Evolutionary conservation across 352 stramenopile species (phyloP), one percentile per base, ranked within the genome.

Genomic region (Nothophytophthora sp.): DNA sequence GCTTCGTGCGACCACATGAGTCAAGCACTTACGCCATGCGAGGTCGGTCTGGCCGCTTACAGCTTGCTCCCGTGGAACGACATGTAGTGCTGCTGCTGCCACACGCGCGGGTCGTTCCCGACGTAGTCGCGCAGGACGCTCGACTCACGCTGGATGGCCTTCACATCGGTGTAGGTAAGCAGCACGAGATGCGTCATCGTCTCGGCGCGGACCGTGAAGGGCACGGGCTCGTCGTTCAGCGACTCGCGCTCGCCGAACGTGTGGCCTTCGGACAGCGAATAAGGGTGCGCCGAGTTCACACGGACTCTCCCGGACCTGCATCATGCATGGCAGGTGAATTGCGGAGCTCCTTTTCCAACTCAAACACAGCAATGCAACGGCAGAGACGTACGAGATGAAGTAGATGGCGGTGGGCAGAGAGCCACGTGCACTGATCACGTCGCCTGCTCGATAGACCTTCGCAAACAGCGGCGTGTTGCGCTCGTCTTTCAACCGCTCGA

Each of bases 381-480:
- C 7, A 25, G n/a, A 50, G 52, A 46, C 59, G 32, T 67, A 93
- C 83, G 70, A 78, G 53, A 94, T 78, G 40, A 94, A 91, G 38
- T 88, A 92, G n/a, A 92, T 75, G 12, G 76, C 84, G 2, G 66
- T 81, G 1, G 84, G 74, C 5, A 89, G 56, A 22, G 75, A 70
- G 34, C 84, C 84, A 20, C 84, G 76, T 12, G 72, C 77, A 38
- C 77, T 81, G 24, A 94, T 81, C n/a, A 67, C 63, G 48, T 90
- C 68, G 5, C 80, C 76, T 34, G 70, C 69, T 5, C 64, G 63
- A 38, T 81, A 94, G 43, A 86, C 73, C 2, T 84, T 80, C 2
- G 81, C 84, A 29, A 89, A 90, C 5, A 95, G 42, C 28, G 81
- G 81, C 11, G 86, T 90, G 45, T 89, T 89, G 13, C 69, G 71